A percentile compares a stretch with the other conserved stretches of the same genome.
phyloP scores from a whole-genome alignment of 352 stramenopile genomes.

The Globisporangium splendens region DNA sequence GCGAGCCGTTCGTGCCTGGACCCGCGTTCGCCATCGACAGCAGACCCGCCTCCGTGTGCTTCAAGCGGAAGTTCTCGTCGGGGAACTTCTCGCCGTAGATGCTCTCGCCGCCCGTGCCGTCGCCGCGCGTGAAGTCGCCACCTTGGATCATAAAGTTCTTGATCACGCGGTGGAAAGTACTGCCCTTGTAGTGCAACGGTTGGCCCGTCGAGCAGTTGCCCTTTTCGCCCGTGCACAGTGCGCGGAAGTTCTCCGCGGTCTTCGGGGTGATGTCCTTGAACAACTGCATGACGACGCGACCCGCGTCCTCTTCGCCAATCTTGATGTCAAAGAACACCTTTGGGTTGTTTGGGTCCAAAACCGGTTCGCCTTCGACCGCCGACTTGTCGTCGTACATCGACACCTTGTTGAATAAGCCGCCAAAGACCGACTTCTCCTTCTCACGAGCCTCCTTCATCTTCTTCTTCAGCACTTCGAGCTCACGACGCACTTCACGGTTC shows the following conservation, averaged over 20 bases:
- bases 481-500: constrained; percentile 81
- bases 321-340: constrained; percentile 98
- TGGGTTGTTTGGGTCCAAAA: constrained; percentile 86
- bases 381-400: constrained; percentile 98
- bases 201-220: constrained; percentile 77
- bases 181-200: constrained; percentile 98
- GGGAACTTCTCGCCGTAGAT: constrained; percentile 93
- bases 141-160: constrained; percentile 94
- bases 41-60: constrained; percentile 93
- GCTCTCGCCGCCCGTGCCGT: constrained; percentile 94
- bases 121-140: constrained; percentile 95
- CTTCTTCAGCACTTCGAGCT: constrained; percentile 75
- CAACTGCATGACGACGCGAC: constrained; percentile 95
- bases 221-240: constrained; percentile 97
- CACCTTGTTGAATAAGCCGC: constrained; percentile 94
- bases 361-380: constrained; percentile 51
- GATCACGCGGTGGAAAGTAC: constrained; percentile 97
- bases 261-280: constrained; percentile 95
- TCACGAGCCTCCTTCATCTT: constrained; percentile 90
- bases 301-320: constrained; percentile 86
- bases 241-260: constrained; percentile 98
- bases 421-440: constrained; percentile 96
- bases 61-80: constrained; percentile 98
- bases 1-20: constrained; percentile 95
- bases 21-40: constrained; percentile 97